Conservation (phyloP, 2,329 filamentous ascomycete species). For the Aspergillus terreus region DNA sequence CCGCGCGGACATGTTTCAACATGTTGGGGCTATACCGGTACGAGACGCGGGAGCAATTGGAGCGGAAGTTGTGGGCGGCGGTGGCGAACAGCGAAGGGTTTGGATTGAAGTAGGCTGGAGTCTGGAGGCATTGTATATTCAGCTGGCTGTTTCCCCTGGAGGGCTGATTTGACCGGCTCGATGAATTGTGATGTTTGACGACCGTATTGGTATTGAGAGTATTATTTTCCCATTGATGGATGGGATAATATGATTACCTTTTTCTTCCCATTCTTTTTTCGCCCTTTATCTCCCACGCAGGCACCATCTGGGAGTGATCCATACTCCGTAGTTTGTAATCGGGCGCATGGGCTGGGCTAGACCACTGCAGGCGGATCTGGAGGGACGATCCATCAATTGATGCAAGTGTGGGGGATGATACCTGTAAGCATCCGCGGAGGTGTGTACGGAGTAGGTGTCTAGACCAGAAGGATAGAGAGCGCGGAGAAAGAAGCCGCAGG, state of each 20-base stretch:
- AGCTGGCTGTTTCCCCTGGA: background rate
- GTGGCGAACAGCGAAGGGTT: conserved; percentile 91
- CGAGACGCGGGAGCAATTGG: conserved; percentile 61
- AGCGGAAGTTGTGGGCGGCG: conserved; percentile 73
- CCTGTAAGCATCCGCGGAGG: background rate
- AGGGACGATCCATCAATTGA: background rate
- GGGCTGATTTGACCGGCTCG: background rate
- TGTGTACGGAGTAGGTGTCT: background rate
- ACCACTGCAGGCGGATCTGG: background rate
- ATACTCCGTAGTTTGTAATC: too few species aligned
- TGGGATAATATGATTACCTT: background rate
- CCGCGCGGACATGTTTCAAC: conserved; percentile 90
- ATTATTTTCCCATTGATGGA: too few species aligned
- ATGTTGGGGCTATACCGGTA: conserved; percentile 75
- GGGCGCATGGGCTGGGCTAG: background rate
- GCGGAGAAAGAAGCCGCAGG: background rate
- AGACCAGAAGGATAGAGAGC: background rate
- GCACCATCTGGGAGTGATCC: too few species aligned
- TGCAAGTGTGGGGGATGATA: background rate
- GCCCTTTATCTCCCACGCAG: background rate
- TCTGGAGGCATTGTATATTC: too few species aligned
- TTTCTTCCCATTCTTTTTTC: background rate
- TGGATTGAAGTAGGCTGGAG: conserved; percentile 61
- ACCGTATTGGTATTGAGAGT: background rate
- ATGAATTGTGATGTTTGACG: background rate